Conservation (phyloP, 768 basidiomycete species). For the Podaxis sp. region DNA sequence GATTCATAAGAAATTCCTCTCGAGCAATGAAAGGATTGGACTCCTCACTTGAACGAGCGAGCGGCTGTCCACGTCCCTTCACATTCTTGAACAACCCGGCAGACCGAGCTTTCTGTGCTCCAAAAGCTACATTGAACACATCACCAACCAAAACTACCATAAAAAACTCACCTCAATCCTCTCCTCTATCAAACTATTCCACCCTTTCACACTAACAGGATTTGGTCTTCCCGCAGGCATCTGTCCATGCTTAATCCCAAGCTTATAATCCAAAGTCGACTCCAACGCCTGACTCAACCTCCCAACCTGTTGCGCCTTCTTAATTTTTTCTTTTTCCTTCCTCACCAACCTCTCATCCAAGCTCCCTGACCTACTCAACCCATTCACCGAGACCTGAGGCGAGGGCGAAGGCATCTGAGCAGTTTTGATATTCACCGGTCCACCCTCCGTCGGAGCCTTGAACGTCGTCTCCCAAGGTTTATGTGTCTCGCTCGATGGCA, state of each 20-base stretch:
- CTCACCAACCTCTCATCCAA: conserved; percentile 27
- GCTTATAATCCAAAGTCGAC: conserved; percentile 71
- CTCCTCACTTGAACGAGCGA: conserved; percentile 38
- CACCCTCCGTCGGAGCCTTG: conserved; percentile 55
- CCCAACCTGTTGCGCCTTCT: conserved; percentile 51
- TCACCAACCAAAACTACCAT: not conserved
- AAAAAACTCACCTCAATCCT: conserved; percentile 63
- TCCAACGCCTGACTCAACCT: conserved; percentile 66
- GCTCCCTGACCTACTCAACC: not conserved
- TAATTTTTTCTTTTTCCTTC: conserved; percentile 49
- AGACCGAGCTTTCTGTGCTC: conserved; percentile 55
- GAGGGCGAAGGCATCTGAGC: conserved; percentile 40
- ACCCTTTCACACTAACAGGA: conserved; percentile 69
- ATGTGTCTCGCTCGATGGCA: conserved; percentile 56
- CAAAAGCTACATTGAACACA: not conserved
- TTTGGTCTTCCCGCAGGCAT: conserved; percentile 37
- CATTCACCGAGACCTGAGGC: conserved; percentile 4
- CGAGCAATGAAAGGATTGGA: conserved; percentile 61
- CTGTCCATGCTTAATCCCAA: conserved; percentile 47
- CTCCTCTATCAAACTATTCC: conserved; percentile 76
- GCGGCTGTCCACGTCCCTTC: conserved; percentile 57
- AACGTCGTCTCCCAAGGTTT: conserved; percentile 73
- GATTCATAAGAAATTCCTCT: conserved; percentile 84
- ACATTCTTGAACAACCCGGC: conserved; percentile 74
- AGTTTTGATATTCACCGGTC: conserved; percentile 47